phyloP scores from a whole-genome alignment of 805 yeast species.

The Suhomyces faveliae region DNA sequence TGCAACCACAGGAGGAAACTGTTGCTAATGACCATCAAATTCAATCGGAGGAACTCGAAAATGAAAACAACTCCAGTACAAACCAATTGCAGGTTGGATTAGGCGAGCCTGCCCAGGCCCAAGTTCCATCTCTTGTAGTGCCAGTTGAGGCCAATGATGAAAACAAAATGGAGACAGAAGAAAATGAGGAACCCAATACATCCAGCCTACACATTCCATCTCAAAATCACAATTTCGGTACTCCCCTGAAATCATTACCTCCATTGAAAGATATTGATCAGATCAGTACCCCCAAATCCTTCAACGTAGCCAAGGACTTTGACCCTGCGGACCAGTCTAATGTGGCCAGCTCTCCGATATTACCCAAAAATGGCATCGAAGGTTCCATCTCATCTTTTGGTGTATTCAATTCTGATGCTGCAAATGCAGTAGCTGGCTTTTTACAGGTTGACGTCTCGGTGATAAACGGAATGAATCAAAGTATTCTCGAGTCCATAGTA shows the following conservation, averaged over 20 bases:
- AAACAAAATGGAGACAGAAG: not conserved
- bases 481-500: conserved; percentile 20
- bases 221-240: conserved; percentile 24
- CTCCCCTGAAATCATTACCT: conserved; percentile 43
- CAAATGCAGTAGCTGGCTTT: conserved; percentile 24
- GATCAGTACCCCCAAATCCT: conserved; percentile 41
- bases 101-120: not conserved
- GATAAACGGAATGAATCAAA: conserved; percentile 11
- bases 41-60: not conserved
- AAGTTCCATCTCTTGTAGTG: not conserved
- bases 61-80: not conserved
- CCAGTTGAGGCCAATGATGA: not conserved
- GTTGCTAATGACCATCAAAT: not conserved
- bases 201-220: conserved; percentile 7
- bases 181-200: conserved; percentile 12
- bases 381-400: not conserved
- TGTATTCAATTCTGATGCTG: conserved; percentile 10
- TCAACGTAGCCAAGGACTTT: conserved; percentile 40
- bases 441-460: conserved; percentile 24
- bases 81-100: not conserved
- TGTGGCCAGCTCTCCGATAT: conserved; percentile 23
- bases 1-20: not conserved
- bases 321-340: conserved; percentile 4
- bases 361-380: conserved; percentile 3
- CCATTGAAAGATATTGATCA: conserved; percentile 43